Percentiles rank a stretch among this genome's conserved stretches.
These are phyloP conservation scores for Candida khao-thaluensis DNA, from an alignment of 805 yeast genomes.

Conservation along the genomic window DNA sequence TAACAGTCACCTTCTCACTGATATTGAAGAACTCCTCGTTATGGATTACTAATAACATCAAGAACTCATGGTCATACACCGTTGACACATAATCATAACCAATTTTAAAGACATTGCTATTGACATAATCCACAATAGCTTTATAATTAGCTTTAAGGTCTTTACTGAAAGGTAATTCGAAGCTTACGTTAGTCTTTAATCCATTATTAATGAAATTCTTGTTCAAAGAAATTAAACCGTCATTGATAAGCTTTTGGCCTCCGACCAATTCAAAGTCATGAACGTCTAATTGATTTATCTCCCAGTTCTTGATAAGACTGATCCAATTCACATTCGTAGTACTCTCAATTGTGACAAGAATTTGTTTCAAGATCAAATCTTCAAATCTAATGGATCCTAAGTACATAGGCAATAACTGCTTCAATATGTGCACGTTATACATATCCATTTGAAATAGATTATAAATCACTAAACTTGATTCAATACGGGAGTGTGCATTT, in stretches of 20 bases:
- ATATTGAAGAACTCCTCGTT: conserved; percentile 59
- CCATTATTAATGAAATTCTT: conserved; percentile 46
- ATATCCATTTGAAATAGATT: conserved; percentile 48
- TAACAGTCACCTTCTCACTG: conserved; percentile 33
- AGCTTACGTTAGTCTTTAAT: conserved; percentile 4
- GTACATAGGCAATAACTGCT: conserved; percentile 43
- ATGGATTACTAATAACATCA: conserved; percentile 59
- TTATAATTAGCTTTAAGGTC: conserved; percentile 3
- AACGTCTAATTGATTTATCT: conserved; percentile 44
- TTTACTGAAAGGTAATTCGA: conserved; percentile 7
- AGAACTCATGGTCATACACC: conserved; percentile 68
- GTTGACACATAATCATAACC: conserved; percentile 25
- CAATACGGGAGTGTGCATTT: conserved; percentile 31
- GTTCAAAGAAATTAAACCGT: conserved; percentile 50
- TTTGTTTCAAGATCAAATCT: conserved; percentile 59
- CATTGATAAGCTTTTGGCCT: conserved; percentile 43
- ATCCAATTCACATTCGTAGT: conserved; percentile 60
- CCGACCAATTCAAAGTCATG: conserved; percentile 49
- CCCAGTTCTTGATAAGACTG: conserved; percentile 64
- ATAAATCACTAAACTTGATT: conserved; percentile 47
- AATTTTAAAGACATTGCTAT: conserved; percentile 15
- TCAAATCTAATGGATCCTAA: conserved; percentile 60
- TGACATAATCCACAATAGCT: conserved; percentile 13
- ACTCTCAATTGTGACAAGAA: conserved; percentile 60
- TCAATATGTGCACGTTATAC: conserved; percentile 42